Evolutionary conservation across 2,329 filamentous ascomycete species (phyloP), one percentile per base, ranked within the genome.

Genomic region (Fusarium burgessii): DNA sequence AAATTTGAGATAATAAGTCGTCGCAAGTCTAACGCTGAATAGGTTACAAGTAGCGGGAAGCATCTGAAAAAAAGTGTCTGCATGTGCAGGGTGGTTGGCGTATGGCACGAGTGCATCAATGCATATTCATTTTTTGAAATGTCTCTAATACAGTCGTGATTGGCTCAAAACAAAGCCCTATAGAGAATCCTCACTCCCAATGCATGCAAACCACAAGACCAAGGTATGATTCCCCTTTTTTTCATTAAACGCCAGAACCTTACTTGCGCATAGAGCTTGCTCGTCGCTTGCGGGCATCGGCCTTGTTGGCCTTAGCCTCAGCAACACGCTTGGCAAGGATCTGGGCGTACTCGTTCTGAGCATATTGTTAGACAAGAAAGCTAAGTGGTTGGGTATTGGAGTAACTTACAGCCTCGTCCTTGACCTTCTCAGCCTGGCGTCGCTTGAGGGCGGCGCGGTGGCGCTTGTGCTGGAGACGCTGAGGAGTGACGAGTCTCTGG

Each of bases 391-490:
- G 20, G 9, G 1, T 2, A 15, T 11, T 18, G 10, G 11, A 36
- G 32, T 7, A 36, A 91, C 93, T 83, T 94, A 97, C 96, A 82
- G 96, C 96, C 89, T 97, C 95, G 84, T 99, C 96, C 91, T 98
- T 98, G 88, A 94, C 91, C 86, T 95, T 93, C 90, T 99, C 96
- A 82, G 95, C 88, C 83, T 94, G 93, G 86, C 96, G 95, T 85
- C 95, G 94, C 94, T 99, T 99, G 88, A 99, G 92, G 82, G 96
- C 95, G 81, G 97, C 88, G 80, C 95, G 91, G 90, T 98, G 96
- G 82, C 96, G 94, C 93, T 98, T 99, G 93, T 97, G 96, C 91
- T 99, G 96, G 83, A 99, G 94, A 85, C 96, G 96, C 89, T 98
- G 96, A 85, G 96, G 96, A 82, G 96, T 99, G 81, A 99, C 94